Evolutionary conservation across 2,329 filamentous ascomycete genomes (phyloP).

Genomic region (Lachnellula subtilissima): DNA sequence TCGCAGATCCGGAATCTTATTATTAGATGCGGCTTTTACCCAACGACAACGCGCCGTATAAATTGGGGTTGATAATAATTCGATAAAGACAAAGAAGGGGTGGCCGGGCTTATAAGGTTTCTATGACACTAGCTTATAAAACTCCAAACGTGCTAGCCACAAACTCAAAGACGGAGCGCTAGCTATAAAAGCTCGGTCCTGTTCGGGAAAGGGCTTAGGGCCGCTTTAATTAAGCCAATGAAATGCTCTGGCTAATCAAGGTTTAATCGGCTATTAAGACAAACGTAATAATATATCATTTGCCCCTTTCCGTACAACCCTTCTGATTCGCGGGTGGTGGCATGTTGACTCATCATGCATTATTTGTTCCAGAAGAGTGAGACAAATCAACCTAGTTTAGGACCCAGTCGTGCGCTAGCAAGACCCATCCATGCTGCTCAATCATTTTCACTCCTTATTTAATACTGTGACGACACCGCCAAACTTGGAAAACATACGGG

Average conservation of each 20-base stretch:
- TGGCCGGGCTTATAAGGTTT: conserved; percentile 9
- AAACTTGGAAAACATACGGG: no score
- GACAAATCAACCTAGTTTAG: neutral
- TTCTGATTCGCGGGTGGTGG: neutral
- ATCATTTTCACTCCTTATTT: no score
- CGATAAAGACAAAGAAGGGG: neutral
- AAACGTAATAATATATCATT: neutral
- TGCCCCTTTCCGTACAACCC: neutral
- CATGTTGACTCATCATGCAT: neutral
- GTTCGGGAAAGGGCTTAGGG: neutral
- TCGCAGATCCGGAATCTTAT: neutral
- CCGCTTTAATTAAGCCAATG: neutral
- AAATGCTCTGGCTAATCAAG: neutral
- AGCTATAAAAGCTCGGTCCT: conserved; percentile 6
- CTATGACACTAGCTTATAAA: conserved; percentile 15
- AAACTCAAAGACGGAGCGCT: conserved; percentile 6
- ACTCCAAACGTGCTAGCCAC: conserved; percentile 11
- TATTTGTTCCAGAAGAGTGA: neutral
- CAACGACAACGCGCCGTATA: conserved; percentile 2
- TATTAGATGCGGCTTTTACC: neutral
- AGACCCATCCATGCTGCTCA: no score
- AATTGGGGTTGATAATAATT: neutral
- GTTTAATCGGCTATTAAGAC: neutral
- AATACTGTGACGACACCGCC: no score
- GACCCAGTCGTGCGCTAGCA: no score